A percentile compares a stretch with the other conserved stretches of the same genome.
phyloP scores from a whole-genome alignment of 495 filamentous ascomycete genomes.

The Penicillium mononematosum region DNA sequence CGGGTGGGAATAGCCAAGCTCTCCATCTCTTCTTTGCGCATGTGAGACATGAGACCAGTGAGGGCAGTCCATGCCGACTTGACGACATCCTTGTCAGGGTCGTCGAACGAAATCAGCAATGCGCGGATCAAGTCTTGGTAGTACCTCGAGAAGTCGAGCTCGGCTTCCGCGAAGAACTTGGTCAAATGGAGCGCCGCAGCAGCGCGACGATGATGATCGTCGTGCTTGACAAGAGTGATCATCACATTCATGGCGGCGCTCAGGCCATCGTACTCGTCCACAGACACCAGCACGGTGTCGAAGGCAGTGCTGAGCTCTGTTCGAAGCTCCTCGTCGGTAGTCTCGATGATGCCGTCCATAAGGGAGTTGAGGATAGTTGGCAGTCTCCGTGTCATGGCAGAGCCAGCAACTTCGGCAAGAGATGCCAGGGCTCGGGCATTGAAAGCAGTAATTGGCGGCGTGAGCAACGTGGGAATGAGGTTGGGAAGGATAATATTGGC shows the following conservation, averaged over 20 bases:
- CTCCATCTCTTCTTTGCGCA: constrained; percentile 99
- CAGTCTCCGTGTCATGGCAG: constrained; percentile 83
- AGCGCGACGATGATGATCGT: constrained; percentile 81
- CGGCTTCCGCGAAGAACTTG: constrained; percentile 79
- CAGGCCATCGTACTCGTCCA: constrained; percentile 93
- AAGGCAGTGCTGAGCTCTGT: constrained; percentile 75
- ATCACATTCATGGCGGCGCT: constrained; percentile 94
- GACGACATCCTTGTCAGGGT: constrained; percentile 77
- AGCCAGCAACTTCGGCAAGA: constrained; percentile 81
- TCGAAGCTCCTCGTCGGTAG: constrained; percentile 71
- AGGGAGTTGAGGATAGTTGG: constrained; percentile 87
- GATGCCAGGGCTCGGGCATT: constrained; percentile 93
- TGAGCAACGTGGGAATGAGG: constrained; percentile 87
- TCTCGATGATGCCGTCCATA: constrained; percentile 84
- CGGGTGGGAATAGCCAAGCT: constrained; percentile 83
- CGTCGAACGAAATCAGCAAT: constrained; percentile 87
- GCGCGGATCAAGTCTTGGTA: constrained; percentile 90
- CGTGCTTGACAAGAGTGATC: constrained; percentile 80
- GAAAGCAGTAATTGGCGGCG: constrained; percentile 88
- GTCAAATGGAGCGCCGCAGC: constrained; percentile 76
- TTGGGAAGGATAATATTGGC: constrained; percentile 96
- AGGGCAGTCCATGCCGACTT: constrained; percentile 92
- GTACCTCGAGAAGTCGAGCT: constrained; percentile 89
- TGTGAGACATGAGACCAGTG: constrained; percentile 77
- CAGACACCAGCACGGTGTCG: constrained; percentile 82